A percentile compares a stretch with the other conserved stretches of the same genome.
phyloP scores from a whole-genome alignment of 495 filamentous ascomycete species.

The Trichoderma reesei region DNA sequence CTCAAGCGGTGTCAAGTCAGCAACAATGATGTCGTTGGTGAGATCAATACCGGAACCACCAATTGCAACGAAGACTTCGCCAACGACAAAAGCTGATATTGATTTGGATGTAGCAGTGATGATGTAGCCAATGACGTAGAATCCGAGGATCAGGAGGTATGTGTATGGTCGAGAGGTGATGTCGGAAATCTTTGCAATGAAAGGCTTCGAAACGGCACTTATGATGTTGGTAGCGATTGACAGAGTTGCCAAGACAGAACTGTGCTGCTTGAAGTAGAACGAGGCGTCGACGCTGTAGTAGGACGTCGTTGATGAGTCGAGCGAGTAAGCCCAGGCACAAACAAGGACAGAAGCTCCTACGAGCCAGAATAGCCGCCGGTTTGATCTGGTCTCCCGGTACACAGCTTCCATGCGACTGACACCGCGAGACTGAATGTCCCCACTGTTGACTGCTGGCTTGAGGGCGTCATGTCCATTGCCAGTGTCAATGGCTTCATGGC shows the following conservation, averaged over 20 bases:
- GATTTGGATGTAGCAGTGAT: conserved; percentile 7
- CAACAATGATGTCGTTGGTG: conserved; percentile 9
- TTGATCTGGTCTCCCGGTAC: neutral
- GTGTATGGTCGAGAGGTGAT: conserved; percentile 10
- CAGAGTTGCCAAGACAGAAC: conserved; percentile 7
- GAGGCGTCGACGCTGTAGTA: conserved; percentile 11
- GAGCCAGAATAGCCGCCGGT: conserved; percentile 3
- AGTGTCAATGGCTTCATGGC: neutral
- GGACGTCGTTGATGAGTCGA: conserved; percentile 9
- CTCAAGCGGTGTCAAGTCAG: conserved; percentile 8
- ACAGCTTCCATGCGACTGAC: conserved; percentile 10
- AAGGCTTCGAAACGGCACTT: conserved; percentile 7
- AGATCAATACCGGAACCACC: conserved; percentile 5
- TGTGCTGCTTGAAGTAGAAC: conserved; percentile 7
- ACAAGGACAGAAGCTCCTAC: conserved; percentile 5
- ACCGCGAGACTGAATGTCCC: conserved; percentile 13
- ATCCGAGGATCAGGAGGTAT: conserved; percentile 8
- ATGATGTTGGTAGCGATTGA: conserved; percentile 10
- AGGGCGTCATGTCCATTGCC: neutral
- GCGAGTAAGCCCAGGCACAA: conserved; percentile 9
- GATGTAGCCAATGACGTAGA: conserved; percentile 7
- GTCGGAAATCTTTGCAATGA: conserved; percentile 11
- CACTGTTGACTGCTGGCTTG: neutral
- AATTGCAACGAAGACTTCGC: neutral
- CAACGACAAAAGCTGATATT: neutral